A percentile compares a stretch with the other conserved stretches of the same genome.
Evolutionary conservation across 1,139 yeast genomes (phyloP).

Genomic region (Zhuliangozyma parablackwelliae): DNA sequence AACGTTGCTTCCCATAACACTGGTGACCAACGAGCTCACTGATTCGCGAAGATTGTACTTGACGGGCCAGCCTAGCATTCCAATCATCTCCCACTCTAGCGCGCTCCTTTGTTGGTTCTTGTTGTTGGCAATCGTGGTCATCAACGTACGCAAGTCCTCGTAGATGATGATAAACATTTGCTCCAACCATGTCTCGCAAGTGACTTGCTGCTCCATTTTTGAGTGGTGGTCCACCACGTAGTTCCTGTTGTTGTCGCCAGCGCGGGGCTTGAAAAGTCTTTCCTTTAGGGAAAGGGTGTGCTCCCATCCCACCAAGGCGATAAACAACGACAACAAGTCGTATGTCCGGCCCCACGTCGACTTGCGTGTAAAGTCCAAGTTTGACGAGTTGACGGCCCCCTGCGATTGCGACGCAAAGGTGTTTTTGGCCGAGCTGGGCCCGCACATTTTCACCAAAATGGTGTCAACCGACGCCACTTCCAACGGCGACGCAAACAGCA

Average conservation of each 20-base stretch:
- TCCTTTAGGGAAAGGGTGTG: constrained; percentile 9
- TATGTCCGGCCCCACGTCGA: constrained; percentile 45
- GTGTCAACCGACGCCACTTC: constrained; percentile 38
- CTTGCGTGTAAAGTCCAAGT: constrained; percentile 29
- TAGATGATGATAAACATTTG: constrained; percentile 34
- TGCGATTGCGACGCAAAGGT: constrained; percentile 32
- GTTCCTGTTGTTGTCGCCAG: background rate
- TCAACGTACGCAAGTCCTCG: constrained; percentile 34
- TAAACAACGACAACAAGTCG: constrained; percentile 33
- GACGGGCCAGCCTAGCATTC: constrained; percentile 39
- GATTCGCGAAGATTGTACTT: constrained; percentile 38
- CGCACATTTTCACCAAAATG: constrained; percentile 22
- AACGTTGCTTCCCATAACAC: constrained; percentile 30
- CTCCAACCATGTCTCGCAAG: constrained; percentile 38
- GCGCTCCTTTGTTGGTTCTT: constrained; percentile 36
- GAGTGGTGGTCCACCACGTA: constrained; percentile 19
- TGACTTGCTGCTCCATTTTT: constrained; percentile 8
- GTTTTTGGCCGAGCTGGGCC: constrained; percentile 25
- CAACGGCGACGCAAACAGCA: constrained; percentile 26
- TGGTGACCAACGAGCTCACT: constrained; percentile 36
- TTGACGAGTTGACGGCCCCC: constrained; percentile 22
- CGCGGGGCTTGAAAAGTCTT: constrained; percentile 3
- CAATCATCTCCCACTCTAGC: constrained; percentile 41
- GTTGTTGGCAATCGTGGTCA: constrained; percentile 21
- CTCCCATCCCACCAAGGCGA: constrained; percentile 43